Evolutionary conservation across 1,139 yeast species (phyloP).

Genomic region (Pichia norvegensis): DNA sequence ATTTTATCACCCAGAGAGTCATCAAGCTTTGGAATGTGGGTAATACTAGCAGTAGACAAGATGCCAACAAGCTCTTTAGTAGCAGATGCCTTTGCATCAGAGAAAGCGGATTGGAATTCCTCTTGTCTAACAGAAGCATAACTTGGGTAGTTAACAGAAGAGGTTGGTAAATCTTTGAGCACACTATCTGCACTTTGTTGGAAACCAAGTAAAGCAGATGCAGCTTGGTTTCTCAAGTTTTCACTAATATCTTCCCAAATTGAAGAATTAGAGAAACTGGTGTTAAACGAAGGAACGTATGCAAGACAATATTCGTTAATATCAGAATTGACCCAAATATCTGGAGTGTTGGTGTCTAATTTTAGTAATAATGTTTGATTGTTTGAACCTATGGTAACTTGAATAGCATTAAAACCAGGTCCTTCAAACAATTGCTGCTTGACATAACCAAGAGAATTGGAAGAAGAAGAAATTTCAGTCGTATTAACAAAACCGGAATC

Average conservation of each 20-base stretch:
- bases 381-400: conserved; percentile 13
- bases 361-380: conserved; percentile 11
- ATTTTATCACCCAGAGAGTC: background rate
- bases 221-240: background rate
- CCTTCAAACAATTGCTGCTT: conserved; percentile 1
- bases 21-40: background rate
- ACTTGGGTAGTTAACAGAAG: background rate
- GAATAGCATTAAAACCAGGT: conserved; percentile 10
- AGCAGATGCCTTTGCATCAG: conserved; percentile 4
- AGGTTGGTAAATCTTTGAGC: background rate
- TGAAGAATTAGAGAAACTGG: background rate
- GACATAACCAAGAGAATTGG: background rate
- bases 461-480: background rate
- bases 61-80: conserved; percentile 5
- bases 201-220: background rate
- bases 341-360: conserved; percentile 13
- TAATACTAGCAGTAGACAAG: background rate
- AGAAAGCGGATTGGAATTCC: conserved; percentile 3
- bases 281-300: conserved; percentile 7
- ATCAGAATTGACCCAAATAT: conserved; percentile 15
- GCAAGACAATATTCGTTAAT: conserved; percentile 13
- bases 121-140: conserved; percentile 7
- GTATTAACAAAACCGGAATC: background rate
- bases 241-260: conserved; percentile 6
- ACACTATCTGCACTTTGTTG: background rate